Evolutionary conservation across 176 grass and related monocot genomes (phyloP), one percentile per base, ranked within the genome.

Genomic region (Coix lacrymajobi): DNA sequence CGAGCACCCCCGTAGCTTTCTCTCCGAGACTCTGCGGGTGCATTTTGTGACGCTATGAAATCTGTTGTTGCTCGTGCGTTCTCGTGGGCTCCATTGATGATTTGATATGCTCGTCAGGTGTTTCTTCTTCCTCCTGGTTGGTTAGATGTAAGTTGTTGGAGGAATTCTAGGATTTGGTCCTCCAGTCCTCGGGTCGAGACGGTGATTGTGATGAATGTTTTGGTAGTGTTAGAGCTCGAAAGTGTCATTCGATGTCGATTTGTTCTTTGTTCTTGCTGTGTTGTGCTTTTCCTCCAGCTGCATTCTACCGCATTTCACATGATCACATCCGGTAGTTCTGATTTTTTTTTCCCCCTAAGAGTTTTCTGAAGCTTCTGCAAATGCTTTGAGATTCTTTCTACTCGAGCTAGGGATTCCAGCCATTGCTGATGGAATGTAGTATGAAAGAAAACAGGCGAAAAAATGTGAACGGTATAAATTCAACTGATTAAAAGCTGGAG

Each of bases 31-130:
- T 58, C 54, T 71, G 39, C 33, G 44, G 66, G 36, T 71, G 78
- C 73, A 78, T 79, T 73, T 45, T 61, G 57, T 73, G 57, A 68
- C 81, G 88, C 79, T 31, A 56, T 82, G 79, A 75, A 74, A 71
- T 79, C 46, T 63, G 36, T 51, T 66, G 66, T 73, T 86, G 58
- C 79, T 61, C 66, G 76, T 80, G 69, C 68, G 45, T 71, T 85
- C 72, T 89, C 72, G 52, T 71, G 34, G 54, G 78, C 78, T 87
- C 72, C 83, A 78, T 86, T 39, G 67, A 69, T 81, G 6, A 81
- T 69, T 56, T 38, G 44, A 60, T 79, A 39, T 67, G 66, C 43
- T 78, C 66, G 46, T 58, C 66, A 61, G 44, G 14, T 69, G 52
- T 79, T 72, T 49, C 11, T 77, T 77, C 38, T 40, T 79, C 17